A percentile compares a stretch with the other conserved stretches of the same genome.
Conservation (phyloP, 1,284 basidiomycete species). For the Pterulicium gracile region DNA sequence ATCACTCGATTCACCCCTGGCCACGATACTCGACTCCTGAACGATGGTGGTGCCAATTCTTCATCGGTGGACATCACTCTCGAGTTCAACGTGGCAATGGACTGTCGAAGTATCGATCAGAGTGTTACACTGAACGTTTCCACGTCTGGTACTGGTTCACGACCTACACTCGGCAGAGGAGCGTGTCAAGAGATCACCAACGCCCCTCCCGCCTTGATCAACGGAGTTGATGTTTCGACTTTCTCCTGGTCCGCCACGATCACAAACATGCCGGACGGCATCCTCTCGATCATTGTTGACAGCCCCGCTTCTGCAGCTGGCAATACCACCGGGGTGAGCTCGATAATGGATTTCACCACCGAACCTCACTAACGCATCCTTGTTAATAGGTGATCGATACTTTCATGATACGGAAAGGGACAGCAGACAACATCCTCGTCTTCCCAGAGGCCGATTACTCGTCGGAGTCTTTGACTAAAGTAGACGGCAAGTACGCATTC, state of each 20-base stretch:
- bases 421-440: conserved; percentile 65
- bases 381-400: conserved; percentile 50
- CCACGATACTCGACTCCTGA: conserved; percentile 68
- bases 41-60: conserved; percentile 36
- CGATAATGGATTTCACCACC: not conserved
- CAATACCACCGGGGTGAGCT: conserved; percentile 45
- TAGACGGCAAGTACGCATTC: conserved; percentile 59
- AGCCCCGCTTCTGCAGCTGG: conserved; percentile 38
- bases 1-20: conserved; percentile 75
- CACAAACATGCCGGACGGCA: conserved; percentile 66
- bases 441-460: conserved; percentile 77
- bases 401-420: conserved; percentile 71
- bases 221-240: conserved; percentile 43
- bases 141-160: conserved; percentile 51
- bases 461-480: conserved; percentile 42
- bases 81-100: conserved; percentile 73
- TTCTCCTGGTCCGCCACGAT: conserved; percentile 72
- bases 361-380: conserved; percentile 5
- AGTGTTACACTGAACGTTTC: conserved; percentile 58
- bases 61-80: conserved; percentile 55
- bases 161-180: conserved; percentile 41
- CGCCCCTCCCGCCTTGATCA: conserved; percentile 33
- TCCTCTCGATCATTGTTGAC: conserved; percentile 60
- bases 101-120: conserved; percentile 53
- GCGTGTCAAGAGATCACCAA: conserved; percentile 36